Base-by-base conservation (phyloP, 108 stramenopile genomes). In the Nitzschia sp. region DNA sequence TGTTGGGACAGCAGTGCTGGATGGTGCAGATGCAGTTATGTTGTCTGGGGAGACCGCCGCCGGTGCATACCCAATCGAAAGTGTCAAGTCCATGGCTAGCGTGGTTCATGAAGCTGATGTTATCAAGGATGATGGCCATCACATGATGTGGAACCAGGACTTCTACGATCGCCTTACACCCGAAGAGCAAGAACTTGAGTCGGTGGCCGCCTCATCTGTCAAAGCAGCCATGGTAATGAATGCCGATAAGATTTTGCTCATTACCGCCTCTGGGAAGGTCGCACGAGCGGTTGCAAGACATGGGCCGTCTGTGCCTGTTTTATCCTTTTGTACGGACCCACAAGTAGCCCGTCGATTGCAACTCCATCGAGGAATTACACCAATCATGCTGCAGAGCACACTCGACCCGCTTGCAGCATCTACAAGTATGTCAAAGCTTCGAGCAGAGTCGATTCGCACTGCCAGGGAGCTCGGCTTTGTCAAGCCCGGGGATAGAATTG, bases 21-120 rank as follows among this genome's bases (percentile, higher is more conserved):
- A 90, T 63, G 89, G 89, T 13, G 80, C 85, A 0, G 89, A 90
- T 74, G 80, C 85, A 29, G 85, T 87, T 58, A 90, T 90, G 89
- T 72, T 90, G 23, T 68, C 63, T 34, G 89, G 89, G 30, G 89
- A 90, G 59, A 86, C 84, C 16, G 89, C 89, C 38, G 82, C 82
- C 41, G 89, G 89, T 9, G 74, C 77, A 35, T 91, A 91, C 57
- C 90, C 90, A 4, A 69, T 86, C 26, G 72, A 86, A 47, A 58
- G 69, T 35, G 50, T 86, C 28, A 54, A 79, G 57, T 78, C 85
- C 16, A 91, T 91, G 90, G 48, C 61, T 45, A 78, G 71, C 58
- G 76, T 91, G 48, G 66, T 88, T 11, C 54, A 61, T 2, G 85
- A 85, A 61, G 83, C 88, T 0, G 88, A 89, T 45, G 46, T 63